Evolutionary conservation across 2,329 filamentous ascomycete genomes (phyloP).

Genomic region (Falciphora oryzae): DNA sequence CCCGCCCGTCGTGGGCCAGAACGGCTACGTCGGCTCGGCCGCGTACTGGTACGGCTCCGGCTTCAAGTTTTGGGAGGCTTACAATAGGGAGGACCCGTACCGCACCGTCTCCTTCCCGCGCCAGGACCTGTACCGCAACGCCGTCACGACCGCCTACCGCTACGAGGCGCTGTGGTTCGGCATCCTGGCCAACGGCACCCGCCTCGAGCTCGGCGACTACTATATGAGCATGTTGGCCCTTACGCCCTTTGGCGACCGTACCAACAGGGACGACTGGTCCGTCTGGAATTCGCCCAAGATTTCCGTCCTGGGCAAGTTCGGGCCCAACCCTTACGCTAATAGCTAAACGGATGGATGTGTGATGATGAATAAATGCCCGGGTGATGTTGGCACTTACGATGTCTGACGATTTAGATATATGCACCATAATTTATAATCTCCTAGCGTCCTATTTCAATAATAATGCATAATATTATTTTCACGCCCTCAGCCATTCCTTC

Average conservation of each 20-base stretch:
- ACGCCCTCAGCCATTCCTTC: too few relatives aligned
- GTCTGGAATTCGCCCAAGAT: not conserved
- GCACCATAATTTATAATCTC: too few relatives aligned
- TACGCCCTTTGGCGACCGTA: constrained; percentile 11
- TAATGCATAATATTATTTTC: too few relatives aligned
- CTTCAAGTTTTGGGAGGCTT: not conserved
- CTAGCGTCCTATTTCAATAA: too few relatives aligned
- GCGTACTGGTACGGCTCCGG: constrained; percentile 14
- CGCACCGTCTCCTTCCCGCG: constrained; percentile 13
- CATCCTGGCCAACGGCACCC: constrained; percentile 22
- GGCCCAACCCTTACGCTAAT: not conserved
- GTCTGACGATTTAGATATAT: too few relatives aligned
- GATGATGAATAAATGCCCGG: too few relatives aligned
- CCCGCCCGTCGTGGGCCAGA: constrained; percentile 19
- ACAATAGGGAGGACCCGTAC: constrained; percentile 10
- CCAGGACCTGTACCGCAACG: constrained; percentile 16
- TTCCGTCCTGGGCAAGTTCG: not conserved
- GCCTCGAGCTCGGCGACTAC: constrained; percentile 27
- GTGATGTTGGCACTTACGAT: too few relatives aligned
- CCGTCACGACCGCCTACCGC: constrained; percentile 14
- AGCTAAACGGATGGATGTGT: too few relatives aligned
- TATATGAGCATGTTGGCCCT: constrained; percentile 15
- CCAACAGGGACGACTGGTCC: constrained; percentile 10
- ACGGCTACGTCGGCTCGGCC: constrained; percentile 19
- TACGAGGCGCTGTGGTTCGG: constrained; percentile 15